Evolutionary conservation across 495 filamentous ascomycete genomes (phyloP), one percentile per base, ranked within the genome.

Genomic region (Hypoxylon subgilvum): DNA sequence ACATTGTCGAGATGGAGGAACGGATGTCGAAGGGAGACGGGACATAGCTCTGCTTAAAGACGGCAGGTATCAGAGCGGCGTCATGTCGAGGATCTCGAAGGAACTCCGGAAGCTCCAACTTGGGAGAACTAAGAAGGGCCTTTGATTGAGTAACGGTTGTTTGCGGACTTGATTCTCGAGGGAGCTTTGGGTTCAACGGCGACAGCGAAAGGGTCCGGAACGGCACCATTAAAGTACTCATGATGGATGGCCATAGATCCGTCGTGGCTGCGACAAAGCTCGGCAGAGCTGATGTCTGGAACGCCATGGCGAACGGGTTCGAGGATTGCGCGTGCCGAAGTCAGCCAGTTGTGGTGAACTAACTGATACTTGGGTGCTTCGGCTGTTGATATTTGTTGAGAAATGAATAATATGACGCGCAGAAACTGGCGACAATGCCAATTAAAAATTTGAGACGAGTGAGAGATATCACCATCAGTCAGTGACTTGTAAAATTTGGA

Each of bases 211-310:
- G 28, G n/a, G 60, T 35, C 41, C 70, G 70, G 71, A 74, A 79
- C 17, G 82, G 75, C 13, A 74, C 45, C 13, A 69, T 61, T 41
- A 85, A 63, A 14, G 76, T 69, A 53, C 71, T 77, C 31, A 77
- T 72, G 52, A 85, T 73, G 13, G 81, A 80, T 17, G 83, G 82
- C 80, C 79, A 84, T 54, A 83, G 52, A 34, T 84, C 79, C 41
- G 76, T 70, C 1, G 80, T 77, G 52, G 76, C 76, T 31, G 78
- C 76, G 42, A 76, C 76, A 46, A 84, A 71, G 44, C 68, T 73
- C 77, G 81, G 69, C 12, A 68, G 51, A 52, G 65, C 61, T 41
- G 65, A 61, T 48, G 58, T 63, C 19, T 65, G 65, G n/a, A 70
- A 56, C 57, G 61, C 65, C 67, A 70, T 70, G 28, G 46, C 65